Conservation (phyloP, 225 moss, liverwort and hornwort species). For the Physcomitrellopsis africana region DNA sequence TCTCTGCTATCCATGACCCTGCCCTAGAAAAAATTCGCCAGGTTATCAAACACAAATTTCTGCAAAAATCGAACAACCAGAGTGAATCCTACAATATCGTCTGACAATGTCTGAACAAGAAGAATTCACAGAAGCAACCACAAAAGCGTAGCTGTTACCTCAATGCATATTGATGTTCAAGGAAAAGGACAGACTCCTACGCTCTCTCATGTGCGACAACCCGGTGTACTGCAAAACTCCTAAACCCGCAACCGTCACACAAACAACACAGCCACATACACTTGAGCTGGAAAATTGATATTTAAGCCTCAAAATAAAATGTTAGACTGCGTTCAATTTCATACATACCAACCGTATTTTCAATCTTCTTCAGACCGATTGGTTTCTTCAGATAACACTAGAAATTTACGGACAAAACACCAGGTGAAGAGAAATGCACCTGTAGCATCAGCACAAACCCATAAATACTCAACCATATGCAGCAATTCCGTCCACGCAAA, state of each 20-base stretch:
- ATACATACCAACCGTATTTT: too few species aligned
- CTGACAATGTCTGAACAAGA: neutral
- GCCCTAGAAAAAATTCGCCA: neutral
- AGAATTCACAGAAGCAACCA: neutral
- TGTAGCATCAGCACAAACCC: too few species aligned
- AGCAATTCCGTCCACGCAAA: too few species aligned
- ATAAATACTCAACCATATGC: too few species aligned
- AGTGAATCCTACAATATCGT: neutral
- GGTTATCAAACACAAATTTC: neutral
- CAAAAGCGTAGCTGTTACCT: neutral
- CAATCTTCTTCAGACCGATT: too few species aligned
- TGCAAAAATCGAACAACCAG: neutral
- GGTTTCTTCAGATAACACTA: too few species aligned
- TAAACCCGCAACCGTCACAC: neutral
- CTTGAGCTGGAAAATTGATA: neutral
- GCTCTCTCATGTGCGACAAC: neutral
- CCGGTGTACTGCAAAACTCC: neutral
- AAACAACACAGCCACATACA: neutral
- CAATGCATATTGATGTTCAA: neutral
- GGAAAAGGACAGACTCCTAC: neutral
- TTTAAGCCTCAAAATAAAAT: too few species aligned
- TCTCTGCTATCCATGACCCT: slow-evolving; percentile 11
- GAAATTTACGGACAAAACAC: too few species aligned
- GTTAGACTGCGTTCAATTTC: too few species aligned
- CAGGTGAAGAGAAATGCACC: too few species aligned